Conservation (phyloP, 179 eudicot species). For the Beta lomatogona region DNA sequence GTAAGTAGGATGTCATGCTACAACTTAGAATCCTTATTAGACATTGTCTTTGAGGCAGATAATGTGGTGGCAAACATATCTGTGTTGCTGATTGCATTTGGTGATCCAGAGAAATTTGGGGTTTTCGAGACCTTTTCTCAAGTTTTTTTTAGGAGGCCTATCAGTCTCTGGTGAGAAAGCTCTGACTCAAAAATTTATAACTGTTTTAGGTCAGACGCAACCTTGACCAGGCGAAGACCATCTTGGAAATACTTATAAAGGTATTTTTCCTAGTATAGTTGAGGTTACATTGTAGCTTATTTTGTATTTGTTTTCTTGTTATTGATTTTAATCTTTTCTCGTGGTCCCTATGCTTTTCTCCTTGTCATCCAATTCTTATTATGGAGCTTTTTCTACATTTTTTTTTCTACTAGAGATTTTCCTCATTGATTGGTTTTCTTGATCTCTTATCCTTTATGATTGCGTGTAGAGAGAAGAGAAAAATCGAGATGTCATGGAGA, state of each 20-base stretch:
- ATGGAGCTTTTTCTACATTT: not conserved
- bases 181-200: not conserved
- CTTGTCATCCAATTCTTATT: not conserved
- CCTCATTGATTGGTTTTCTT: not conserved
- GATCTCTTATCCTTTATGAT: slow-evolving; percentile 1
- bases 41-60: not conserved
- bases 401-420: not conserved
- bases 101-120: not conserved
- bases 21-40: not conserved
- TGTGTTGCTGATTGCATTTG: not conserved
- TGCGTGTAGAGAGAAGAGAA: slow-evolving; percentile 89
- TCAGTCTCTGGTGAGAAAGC: not conserved
- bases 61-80: not conserved
- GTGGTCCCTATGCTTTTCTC: slow-evolving; percentile 5
- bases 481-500: slow-evolving; percentile 89
- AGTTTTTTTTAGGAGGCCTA: not conserved
- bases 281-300: too few relatives aligned
- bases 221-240: slow-evolving; percentile 92
- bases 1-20: not conserved
- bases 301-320: too few relatives aligned
- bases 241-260: slow-evolving; percentile 80
- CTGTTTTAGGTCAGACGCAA: slow-evolving; percentile 34
- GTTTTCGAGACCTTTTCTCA: not conserved
- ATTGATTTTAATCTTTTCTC: too few relatives aligned
- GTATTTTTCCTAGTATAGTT: slow-evolving; percentile 33